Evolutionary conservation across 305 asterid genomes (phyloP).

Genomic region (Ajuga reptans): DNA sequence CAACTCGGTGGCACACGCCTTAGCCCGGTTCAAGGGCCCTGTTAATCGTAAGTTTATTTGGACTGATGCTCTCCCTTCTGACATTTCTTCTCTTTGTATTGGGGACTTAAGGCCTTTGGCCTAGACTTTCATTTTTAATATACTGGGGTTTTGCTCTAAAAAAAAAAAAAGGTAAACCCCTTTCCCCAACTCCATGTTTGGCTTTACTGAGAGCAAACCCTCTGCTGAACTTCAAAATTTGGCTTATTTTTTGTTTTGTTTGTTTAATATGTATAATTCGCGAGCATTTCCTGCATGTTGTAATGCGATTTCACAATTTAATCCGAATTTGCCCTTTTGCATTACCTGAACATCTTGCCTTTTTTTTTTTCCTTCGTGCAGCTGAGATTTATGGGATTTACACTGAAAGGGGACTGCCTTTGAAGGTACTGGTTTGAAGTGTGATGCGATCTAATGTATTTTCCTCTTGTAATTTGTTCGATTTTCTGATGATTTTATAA

Average conservation of each 20-base stretch:
- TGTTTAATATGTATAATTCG: neutral
- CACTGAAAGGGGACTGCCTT: constrained; percentile 19
- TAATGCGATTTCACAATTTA: neutral
- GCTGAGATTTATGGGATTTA: constrained; percentile 26
- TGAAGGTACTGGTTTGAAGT: constrained; percentile 29
- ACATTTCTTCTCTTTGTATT: too few species aligned
- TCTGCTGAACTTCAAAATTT: neutral
- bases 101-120: too few species aligned
- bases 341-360: constrained; percentile 10
- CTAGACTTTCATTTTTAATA: too few species aligned
- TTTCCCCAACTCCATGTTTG: neutral
- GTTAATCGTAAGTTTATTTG: too few species aligned
- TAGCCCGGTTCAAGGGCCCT: too few species aligned
- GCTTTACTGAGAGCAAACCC: neutral
- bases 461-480: neutral
- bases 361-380: constrained; percentile 3
- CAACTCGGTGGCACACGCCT: too few species aligned
- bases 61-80: too few species aligned
- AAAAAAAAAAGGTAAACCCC: too few species aligned
- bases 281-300: constrained; percentile 11
- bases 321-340: neutral
- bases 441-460: constrained; percentile 24
- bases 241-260: constrained; percentile 2
- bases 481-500: neutral
- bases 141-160: too few species aligned